phyloP scores from a whole-genome alignment of 805 yeast species.

The Ogataea populi-albae region DNA sequence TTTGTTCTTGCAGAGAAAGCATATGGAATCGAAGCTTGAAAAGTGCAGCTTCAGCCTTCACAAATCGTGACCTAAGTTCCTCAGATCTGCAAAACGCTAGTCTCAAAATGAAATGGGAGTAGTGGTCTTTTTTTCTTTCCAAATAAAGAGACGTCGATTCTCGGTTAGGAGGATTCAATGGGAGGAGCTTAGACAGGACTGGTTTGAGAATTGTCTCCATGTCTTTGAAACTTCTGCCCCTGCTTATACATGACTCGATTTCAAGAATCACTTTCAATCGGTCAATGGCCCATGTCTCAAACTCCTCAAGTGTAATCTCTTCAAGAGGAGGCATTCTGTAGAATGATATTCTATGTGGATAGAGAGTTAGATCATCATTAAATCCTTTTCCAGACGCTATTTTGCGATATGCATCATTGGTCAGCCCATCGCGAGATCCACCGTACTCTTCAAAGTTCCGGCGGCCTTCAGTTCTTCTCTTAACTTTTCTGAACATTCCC shows the following conservation, averaged over 20 bases:
- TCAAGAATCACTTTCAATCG: constrained; percentile 79
- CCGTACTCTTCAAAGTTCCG: constrained; percentile 49
- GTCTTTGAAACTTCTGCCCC: constrained; percentile 64
- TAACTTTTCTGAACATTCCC: constrained; percentile 67
- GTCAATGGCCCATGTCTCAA: constrained; percentile 95
- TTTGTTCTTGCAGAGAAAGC: constrained; percentile 64
- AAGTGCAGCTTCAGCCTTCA: constrained; percentile 69
- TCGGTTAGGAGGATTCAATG: constrained; percentile 49
- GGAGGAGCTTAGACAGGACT: constrained; percentile 58
- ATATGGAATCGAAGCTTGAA: constrained; percentile 70
- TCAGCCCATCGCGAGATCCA: constrained; percentile 30
- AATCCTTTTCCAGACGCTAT: constrained; percentile 29
- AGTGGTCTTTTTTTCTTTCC: constrained; percentile 85
- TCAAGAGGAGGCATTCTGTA: constrained; percentile 75
- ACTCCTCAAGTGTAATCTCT: constrained; percentile 88
- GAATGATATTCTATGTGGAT: constrained; percentile 63
- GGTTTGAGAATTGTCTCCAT: constrained; percentile 66
- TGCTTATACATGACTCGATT: constrained; percentile 69
- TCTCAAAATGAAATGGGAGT: constrained; percentile 84
- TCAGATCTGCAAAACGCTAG: constrained; percentile 86
- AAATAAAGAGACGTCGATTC: constrained; percentile 40
- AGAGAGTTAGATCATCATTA: constrained; percentile 30
- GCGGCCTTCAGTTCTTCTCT: constrained; percentile 71
- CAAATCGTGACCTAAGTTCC: constrained; percentile 77
- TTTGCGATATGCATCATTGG: constrained; percentile 26